These are phyloP conservation scores for Suhomyces atakaporum DNA, from an alignment of 1,139 yeast species.

Conservation along the genomic window DNA sequence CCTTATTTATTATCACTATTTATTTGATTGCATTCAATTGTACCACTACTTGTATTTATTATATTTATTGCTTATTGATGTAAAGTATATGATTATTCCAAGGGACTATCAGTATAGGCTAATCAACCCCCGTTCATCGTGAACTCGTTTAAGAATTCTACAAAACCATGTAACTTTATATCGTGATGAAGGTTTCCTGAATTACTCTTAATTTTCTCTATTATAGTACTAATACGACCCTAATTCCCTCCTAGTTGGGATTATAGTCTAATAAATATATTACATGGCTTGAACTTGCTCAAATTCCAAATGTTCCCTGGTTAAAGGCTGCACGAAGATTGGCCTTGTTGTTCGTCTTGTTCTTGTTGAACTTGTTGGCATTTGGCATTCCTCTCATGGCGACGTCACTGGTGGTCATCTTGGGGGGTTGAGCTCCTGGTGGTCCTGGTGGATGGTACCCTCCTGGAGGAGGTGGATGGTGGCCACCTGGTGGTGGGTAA, in stretches of 20 bases:
- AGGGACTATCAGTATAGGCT: no score
- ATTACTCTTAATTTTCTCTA: no score
- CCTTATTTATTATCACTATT: conserved; percentile 6
- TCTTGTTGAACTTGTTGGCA: conserved; percentile 38
- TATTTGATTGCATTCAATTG: conserved; percentile 5
- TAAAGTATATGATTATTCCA: no score
- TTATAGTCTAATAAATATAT: conserved; percentile 2
- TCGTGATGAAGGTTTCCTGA: no score
- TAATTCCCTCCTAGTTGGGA: no score
- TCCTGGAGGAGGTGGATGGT: conserved; percentile 14
- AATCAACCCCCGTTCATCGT: no score
- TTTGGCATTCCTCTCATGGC: conserved; percentile 43
- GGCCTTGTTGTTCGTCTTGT: conserved; percentile 38
- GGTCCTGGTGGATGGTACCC: conserved; percentile 3
- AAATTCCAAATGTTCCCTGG: conserved; percentile 46
- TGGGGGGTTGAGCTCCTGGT: conserved; percentile 14
- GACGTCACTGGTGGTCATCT: conserved; percentile 30
- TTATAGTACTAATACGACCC: no score
- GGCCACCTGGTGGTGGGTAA: conserved; percentile 18
- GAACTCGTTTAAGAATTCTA: no score
- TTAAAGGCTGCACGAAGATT: conserved; percentile 45
- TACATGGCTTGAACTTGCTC: conserved; percentile 9
- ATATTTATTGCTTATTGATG: no score
- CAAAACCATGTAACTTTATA: no score
- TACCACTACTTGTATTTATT: conserved; percentile 2